phyloP scores from a whole-genome alignment of 768 basidiomycete species.

The Rhodotorula kratochvilovae region DNA sequence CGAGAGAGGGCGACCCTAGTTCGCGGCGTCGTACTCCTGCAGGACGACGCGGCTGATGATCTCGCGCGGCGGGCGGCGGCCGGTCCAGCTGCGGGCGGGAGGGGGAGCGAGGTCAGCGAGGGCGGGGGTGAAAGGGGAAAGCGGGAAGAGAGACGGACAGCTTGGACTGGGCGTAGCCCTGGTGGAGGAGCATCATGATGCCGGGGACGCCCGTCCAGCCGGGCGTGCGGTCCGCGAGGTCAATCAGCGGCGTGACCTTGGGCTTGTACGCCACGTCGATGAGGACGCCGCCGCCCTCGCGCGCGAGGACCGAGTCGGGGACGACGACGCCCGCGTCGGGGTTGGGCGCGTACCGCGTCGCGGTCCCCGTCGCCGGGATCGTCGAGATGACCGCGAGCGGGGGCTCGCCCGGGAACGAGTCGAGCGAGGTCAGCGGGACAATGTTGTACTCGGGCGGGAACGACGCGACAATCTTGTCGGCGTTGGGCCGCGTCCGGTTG shows the following conservation, averaged over 20 bases:
- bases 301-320: conserved; percentile 58
- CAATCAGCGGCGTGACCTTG: conserved; percentile 71
- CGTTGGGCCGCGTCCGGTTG: conserved; percentile 76
- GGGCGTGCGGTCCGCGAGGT: conserved; percentile 56
- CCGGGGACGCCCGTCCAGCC: conserved; percentile 71
- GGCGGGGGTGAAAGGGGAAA: not conserved
- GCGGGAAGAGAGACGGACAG: too few species aligned
- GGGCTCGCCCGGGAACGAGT: conserved; percentile 45
- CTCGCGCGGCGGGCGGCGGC: conserved; percentile 36
- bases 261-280: conserved; percentile 85
- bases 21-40: conserved; percentile 36
- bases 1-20: not conserved
- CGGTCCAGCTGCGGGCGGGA: conserved; percentile 38
- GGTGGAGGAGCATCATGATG: conserved; percentile 78
- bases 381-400: conserved; percentile 82
- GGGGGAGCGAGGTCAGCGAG: not conserved
- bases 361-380: conserved; percentile 68
- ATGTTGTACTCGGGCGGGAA: conserved; percentile 66
- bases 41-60: conserved; percentile 34
- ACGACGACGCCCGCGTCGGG: conserved; percentile 52
- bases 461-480: conserved; percentile 60
- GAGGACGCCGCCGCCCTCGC: conserved; percentile 63
- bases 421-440: conserved; percentile 58
- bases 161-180: conserved; percentile 74
- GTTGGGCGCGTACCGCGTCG: conserved; percentile 45